Conservation (phyloP, 2,329 filamentous ascomycete genomes). For the Bipolaris victoriae region DNA sequence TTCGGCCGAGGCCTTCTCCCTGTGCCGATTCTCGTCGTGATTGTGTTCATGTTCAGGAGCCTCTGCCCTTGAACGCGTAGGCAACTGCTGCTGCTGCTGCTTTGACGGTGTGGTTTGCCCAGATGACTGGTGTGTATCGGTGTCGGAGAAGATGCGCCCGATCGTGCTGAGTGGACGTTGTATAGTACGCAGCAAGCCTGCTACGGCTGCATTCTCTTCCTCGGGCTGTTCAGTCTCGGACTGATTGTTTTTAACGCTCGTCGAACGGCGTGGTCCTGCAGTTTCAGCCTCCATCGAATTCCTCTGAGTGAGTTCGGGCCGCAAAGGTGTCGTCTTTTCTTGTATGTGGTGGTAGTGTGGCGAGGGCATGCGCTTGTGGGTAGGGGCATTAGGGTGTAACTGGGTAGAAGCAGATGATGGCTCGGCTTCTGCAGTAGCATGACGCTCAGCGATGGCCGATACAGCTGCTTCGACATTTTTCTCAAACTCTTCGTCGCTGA, state of each 20-base stretch:
- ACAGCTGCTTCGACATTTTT: slow-evolving; percentile 95
- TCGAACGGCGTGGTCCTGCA: slow-evolving; percentile 62
- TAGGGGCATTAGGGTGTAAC: slow-evolving; percentile 30
- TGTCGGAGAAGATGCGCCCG: slow-evolving; percentile 90
- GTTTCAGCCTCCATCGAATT: slow-evolving; percentile 67
- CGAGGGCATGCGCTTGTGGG: slow-evolving; percentile 48
- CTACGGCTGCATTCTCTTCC: slow-evolving; percentile 77
- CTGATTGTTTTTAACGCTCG: slow-evolving; percentile 55
- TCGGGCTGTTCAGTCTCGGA: slow-evolving; percentile 56
- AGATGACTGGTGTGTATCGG: slow-evolving; percentile 45
- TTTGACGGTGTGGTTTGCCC: slow-evolving; percentile 56
- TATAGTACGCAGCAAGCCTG: slow-evolving; percentile 85
- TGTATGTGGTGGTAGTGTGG: slow-evolving; percentile 53
- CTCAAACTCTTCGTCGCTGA: slow-evolving; percentile 94
- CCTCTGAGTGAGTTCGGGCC: slow-evolving; percentile 64
- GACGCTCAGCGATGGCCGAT: slow-evolving; percentile 91
- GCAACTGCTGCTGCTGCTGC: slow-evolving; percentile 53
- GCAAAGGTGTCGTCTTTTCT: slow-evolving; percentile 58
- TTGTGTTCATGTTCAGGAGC: slow-evolving; percentile 19
- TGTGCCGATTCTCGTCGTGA: slow-evolving; percentile 36
- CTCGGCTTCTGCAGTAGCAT: slow-evolving; percentile 57
- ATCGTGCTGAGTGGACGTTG: slow-evolving; percentile 90
- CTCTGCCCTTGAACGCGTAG: slow-evolving; percentile 51
- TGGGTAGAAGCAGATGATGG: slow-evolving; percentile 21
- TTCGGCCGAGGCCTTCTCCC: slow-evolving; percentile 68